These are phyloP conservation scores for Parsonsia alboflavescens DNA, from an alignment of 257 asterid genomes.

Conservation along the genomic window DNA sequence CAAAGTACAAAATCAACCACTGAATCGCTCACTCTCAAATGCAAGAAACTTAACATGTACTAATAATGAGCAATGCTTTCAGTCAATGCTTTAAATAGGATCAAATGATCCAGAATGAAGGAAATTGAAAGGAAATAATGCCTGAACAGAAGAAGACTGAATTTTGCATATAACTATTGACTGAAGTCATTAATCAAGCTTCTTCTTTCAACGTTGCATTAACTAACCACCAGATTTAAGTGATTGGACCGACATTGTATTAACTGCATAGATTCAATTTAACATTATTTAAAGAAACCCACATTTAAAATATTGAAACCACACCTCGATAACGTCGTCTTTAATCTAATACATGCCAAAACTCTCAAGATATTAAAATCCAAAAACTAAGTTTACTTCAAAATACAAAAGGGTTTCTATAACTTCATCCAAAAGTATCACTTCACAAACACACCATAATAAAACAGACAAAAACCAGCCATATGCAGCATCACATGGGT, in stretches of 20 bases:
- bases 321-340: conserved; percentile 19
- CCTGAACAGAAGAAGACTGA: not conserved
- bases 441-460: conserved; percentile 1
- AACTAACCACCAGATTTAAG: conserved; percentile 19
- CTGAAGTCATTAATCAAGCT: conserved; percentile 11
- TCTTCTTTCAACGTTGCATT: conserved; percentile 10
- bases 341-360: conserved; percentile 12
- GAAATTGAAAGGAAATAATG: not conserved
- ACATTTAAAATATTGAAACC: conserved; percentile 1
- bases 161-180: conserved; percentile 5
- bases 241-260: conserved; percentile 9
- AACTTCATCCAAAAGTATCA: not conserved
- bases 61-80: not conserved
- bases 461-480: not conserved
- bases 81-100: conserved; percentile 8
- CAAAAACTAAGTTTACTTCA: conserved; percentile 3
- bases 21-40: not conserved
- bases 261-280: conserved; percentile 11
- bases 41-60: not conserved
- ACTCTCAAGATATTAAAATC: not conserved
- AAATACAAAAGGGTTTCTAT: conserved; percentile 1
- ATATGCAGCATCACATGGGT: not conserved
- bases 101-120: not conserved
- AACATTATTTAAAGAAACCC: not conserved
- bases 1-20: not conserved